phyloP scores from a whole-genome alignment of 495 filamentous ascomycete species.

The Evansstolkia leycettana region DNA sequence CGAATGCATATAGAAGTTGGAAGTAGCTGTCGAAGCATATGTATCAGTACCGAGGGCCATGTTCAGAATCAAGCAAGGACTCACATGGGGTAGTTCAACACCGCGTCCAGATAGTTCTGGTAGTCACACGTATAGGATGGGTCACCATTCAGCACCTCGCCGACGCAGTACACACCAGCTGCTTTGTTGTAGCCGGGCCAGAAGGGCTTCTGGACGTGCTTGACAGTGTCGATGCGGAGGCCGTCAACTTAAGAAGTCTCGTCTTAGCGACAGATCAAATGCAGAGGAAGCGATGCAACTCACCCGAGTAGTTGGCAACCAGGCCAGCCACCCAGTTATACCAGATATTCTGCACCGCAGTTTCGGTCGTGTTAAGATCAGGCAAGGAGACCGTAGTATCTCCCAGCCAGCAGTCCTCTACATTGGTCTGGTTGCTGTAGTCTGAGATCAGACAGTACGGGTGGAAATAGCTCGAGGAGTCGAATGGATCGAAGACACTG shows the following conservation, averaged over 20 bases:
- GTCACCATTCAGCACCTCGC: conserved; percentile 57
- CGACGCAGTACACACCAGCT: conserved; percentile 58
- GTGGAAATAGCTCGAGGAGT: conserved; percentile 53
- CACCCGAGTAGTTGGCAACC: conserved; percentile 52
- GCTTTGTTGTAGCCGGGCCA: conserved; percentile 51
- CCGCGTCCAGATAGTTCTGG: conserved; percentile 44
- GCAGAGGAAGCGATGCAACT: neutral
- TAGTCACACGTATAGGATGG: conserved; percentile 50
- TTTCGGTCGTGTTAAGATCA: conserved; percentile 55
- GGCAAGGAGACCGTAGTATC: conserved; percentile 49
- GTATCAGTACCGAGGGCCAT: no score
- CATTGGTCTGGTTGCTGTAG: conserved; percentile 42
- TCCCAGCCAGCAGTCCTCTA: conserved; percentile 51
- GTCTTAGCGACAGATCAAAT: no score
- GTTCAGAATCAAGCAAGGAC: neutral
- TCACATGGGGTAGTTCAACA: conserved; percentile 53
- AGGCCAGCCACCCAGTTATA: conserved; percentile 54
- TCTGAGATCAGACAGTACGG: conserved; percentile 48
- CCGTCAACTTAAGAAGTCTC: no score
- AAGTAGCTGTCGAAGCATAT: conserved; percentile 32
- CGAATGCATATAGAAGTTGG: conserved; percentile 48
- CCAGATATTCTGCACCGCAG: conserved; percentile 43
- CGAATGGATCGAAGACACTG: conserved; percentile 51
- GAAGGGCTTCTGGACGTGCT: conserved; percentile 60
- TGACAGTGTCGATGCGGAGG: conserved; percentile 56